Evolutionary conservation across 169 alveolate species (phyloP).

Genomic region (Nephromyces sp.): DNA sequence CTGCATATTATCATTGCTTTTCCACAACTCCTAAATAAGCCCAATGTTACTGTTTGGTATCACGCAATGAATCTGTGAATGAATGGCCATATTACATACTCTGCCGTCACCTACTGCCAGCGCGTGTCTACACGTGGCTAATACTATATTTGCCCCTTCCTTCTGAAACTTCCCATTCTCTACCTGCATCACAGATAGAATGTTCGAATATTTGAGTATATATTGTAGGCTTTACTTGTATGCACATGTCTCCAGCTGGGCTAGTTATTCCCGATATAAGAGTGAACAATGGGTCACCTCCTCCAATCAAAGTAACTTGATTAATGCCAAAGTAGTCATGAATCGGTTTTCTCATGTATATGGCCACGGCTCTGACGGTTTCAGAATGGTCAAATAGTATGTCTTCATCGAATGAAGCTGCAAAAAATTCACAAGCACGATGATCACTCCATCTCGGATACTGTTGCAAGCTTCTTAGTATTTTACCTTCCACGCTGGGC

Average conservation of each 20-base stretch:
- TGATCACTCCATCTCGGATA: background rate
- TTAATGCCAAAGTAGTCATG: slow-evolving; percentile 75
- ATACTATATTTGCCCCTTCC: slow-evolving; percentile 55
- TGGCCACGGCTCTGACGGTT: slow-evolving; percentile 49
- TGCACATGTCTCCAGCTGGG: slow-evolving; percentile 70
- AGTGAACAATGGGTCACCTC: slow-evolving; percentile 72
- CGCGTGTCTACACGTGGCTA: slow-evolving; percentile 63
- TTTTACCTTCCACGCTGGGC: slow-evolving; percentile 37
- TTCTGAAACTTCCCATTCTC: slow-evolving; percentile 58
- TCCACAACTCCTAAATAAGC: background rate
- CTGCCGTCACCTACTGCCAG: slow-evolving; percentile 63
- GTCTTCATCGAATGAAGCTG: slow-evolving; percentile 49
- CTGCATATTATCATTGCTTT: slow-evolving; percentile 43
- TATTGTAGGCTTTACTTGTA: slow-evolving; percentile 52
- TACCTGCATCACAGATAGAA: slow-evolving; percentile 22
- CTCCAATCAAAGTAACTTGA: slow-evolving; percentile 65
- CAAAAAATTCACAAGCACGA: background rate
- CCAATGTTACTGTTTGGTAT: too few relatives aligned
- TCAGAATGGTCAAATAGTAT: slow-evolving; percentile 47
- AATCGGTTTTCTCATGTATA: slow-evolving; percentile 58
- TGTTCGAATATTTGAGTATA: background rate
- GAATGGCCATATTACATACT: slow-evolving; percentile 26
- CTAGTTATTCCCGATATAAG: slow-evolving; percentile 70
- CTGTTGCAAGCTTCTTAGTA: background rate
- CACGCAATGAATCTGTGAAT: background rate